Evolutionary conservation across 805 yeast species (phyloP).

Genomic region (Candida easanensis): DNA sequence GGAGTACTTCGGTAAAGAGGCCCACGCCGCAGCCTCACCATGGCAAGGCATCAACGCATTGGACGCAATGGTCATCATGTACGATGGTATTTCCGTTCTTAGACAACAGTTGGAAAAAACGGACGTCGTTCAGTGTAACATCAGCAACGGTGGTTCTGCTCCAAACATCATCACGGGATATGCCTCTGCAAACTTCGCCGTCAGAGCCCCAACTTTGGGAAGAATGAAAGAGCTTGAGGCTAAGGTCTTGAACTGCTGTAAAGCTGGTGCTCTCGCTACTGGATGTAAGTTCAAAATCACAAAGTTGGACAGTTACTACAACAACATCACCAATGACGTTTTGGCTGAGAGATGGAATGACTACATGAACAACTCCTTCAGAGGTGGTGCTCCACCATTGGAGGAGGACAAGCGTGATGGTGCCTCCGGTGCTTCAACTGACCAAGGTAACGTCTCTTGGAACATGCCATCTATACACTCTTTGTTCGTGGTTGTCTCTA

Average conservation of each 20-base stretch:
- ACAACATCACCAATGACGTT: constrained; percentile 8
- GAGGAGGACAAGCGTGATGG: neutral
- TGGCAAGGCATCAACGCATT: constrained; percentile 14
- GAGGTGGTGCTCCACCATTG: neutral
- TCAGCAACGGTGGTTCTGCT: constrained; percentile 10
- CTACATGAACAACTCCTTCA: constrained; percentile 6
- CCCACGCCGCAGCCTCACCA: constrained; percentile 16
- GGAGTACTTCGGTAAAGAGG: constrained; percentile 13
- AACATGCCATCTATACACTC: constrained; percentile 6
- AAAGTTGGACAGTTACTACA: constrained; percentile 4
- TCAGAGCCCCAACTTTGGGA: constrained; percentile 11
- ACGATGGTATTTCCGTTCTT: constrained; percentile 7
- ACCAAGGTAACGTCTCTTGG: constrained; percentile 14
- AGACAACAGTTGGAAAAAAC: constrained; percentile 8
- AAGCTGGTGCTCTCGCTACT: constrained; percentile 14
- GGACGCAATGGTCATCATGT: constrained; percentile 11
- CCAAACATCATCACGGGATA: constrained; percentile 13
- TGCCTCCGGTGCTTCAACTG: constrained; percentile 4
- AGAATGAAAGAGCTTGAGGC: constrained; percentile 7
- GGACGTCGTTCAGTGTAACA: constrained; percentile 10
- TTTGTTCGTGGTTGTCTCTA: constrained; percentile 3
- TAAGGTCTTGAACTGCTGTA: constrained; percentile 10
- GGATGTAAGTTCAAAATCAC: constrained; percentile 10
- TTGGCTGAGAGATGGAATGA: constrained; percentile 1
- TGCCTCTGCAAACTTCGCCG: constrained; percentile 5